Evolutionary conservation across 208 protist genomes (phyloP).

Genomic region (Crithidia fasciculata): DNA sequence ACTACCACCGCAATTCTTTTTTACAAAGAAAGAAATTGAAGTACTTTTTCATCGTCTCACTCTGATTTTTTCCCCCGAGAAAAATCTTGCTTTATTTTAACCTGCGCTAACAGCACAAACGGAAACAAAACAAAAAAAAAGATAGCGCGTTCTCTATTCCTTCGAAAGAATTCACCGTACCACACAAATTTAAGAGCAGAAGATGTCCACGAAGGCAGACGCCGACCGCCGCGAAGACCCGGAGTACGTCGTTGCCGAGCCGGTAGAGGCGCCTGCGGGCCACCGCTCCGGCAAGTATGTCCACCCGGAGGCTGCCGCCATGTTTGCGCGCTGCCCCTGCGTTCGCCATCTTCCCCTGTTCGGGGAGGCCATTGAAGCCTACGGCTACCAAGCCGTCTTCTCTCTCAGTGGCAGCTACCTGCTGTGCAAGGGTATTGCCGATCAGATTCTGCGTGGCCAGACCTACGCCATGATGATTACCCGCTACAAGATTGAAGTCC

Average conservation of each 20-base stretch:
- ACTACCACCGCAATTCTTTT: no score
- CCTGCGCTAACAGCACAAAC: no score
- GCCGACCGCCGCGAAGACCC: background rate
- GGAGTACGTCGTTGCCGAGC: background rate
- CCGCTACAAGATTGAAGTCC: conserved; percentile 39
- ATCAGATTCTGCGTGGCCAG: conserved; percentile 48
- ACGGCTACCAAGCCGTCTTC: conserved; percentile 37
- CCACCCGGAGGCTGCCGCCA: conserved; percentile 32
- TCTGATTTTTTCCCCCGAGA: no score
- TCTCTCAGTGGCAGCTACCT: conserved; percentile 55
- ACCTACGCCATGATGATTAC: conserved; percentile 56
- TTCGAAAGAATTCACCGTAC: no score
- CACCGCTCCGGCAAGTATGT: conserved; percentile 15
- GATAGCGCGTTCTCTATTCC: no score
- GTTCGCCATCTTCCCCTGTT: conserved; percentile 49
- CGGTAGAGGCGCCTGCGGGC: background rate
- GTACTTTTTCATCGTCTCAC: no score
- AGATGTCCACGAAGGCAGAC: background rate
- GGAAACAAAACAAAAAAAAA: no score
- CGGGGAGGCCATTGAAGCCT: conserved; percentile 44
- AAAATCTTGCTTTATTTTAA: no score
- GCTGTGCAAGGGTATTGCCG: conserved; percentile 59
- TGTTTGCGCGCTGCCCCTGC: conserved; percentile 43
- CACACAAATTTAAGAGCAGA: no score
- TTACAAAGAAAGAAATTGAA: no score